These are phyloP conservation scores for Hibiscus syriacus DNA, from an alignment of 345 rosid genomes.

Conservation along the genomic window DNA sequence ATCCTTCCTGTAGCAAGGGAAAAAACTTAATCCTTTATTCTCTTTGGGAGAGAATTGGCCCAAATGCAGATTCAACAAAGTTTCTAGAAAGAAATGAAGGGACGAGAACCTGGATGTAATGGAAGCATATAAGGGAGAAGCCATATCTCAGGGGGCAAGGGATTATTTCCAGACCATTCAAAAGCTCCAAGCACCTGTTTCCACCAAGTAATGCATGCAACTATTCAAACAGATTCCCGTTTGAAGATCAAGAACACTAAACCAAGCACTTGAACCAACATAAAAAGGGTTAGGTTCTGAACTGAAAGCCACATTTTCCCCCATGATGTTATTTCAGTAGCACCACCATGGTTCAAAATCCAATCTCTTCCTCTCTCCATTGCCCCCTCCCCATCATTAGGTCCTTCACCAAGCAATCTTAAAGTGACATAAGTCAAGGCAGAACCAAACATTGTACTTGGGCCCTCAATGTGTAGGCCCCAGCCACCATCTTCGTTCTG, in stretches of 20 bases:
- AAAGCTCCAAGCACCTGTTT: conserved; percentile 80
- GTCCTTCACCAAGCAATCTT: conserved; percentile 93
- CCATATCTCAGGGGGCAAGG: conserved; percentile 97
- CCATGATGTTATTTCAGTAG: conserved; percentile 87
- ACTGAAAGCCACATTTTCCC: conserved; percentile 99
- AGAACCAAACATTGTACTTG: conserved; percentile 97
- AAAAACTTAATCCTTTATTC: background rate
- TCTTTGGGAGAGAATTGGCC: background rate
- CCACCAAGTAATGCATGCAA: conserved; percentile 16
- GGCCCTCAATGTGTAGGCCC: conserved; percentile 99
- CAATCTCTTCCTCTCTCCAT: conserved; percentile 81
- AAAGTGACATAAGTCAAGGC: conserved; percentile 75
- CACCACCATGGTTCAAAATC: conserved; percentile 90
- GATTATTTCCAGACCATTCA: conserved; percentile 98
- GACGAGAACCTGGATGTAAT: conserved; percentile 76
- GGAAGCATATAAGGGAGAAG: conserved; percentile 86
- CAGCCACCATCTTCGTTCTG: conserved; percentile 97
- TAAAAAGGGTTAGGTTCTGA: conserved; percentile 24
- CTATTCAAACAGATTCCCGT: conserved; percentile 10
- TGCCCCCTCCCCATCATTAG: conserved; percentile 73
- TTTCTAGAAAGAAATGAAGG: background rate
- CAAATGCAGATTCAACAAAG: background rate
- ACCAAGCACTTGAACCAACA: conserved; percentile 1
- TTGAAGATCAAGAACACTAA: conserved; percentile 9
- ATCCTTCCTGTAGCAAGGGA: conserved; percentile 67